Evolutionary conservation across 148 eudicot genomes (phyloP).

Genomic region (Amaranthus hypochondriacus): DNA sequence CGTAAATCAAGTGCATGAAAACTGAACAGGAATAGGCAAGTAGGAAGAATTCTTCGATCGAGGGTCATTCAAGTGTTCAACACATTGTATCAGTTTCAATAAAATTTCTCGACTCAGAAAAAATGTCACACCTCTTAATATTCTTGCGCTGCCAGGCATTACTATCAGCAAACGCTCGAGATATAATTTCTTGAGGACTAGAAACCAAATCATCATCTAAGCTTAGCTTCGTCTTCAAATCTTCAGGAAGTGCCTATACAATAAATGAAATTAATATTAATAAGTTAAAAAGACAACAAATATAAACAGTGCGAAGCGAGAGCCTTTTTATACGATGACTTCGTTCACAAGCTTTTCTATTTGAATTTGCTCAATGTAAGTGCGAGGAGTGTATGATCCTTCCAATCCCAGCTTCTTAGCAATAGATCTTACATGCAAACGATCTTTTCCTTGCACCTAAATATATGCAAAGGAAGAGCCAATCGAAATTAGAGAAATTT

Average conservation of each 20-base stretch:
- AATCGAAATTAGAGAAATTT: too few species aligned
- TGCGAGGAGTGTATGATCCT: constrained; percentile 85
- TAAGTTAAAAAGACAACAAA: neutral
- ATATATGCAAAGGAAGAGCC: neutral
- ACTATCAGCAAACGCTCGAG: constrained; percentile 63
- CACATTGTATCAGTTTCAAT: too few species aligned
- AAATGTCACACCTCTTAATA: constrained; percentile 42
- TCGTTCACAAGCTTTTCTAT: constrained; percentile 91
- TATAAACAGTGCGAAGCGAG: neutral
- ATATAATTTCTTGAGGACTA: constrained; percentile 71
- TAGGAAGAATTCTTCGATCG: too few species aligned
- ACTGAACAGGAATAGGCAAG: too few species aligned
- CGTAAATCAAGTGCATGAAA: too few species aligned
- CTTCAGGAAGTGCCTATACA: constrained; percentile 78
- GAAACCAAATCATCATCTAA: constrained; percentile 73
- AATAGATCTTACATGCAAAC: constrained; percentile 49
- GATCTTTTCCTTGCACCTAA: constrained; percentile 94
- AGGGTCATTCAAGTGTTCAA: too few species aligned
- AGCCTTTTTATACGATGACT: constrained; percentile 62
- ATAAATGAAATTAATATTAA: constrained; percentile 2
- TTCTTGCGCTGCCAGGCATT: constrained; percentile 47
- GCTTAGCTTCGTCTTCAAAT: constrained; percentile 85
- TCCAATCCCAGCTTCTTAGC: constrained; percentile 88
- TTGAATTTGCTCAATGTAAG: constrained; percentile 94
- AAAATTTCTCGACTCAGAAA: neutral